phyloP scores from a whole-genome alignment of 495 filamentous ascomycete genomes.

The Astrothelium subdiscretum region DNA sequence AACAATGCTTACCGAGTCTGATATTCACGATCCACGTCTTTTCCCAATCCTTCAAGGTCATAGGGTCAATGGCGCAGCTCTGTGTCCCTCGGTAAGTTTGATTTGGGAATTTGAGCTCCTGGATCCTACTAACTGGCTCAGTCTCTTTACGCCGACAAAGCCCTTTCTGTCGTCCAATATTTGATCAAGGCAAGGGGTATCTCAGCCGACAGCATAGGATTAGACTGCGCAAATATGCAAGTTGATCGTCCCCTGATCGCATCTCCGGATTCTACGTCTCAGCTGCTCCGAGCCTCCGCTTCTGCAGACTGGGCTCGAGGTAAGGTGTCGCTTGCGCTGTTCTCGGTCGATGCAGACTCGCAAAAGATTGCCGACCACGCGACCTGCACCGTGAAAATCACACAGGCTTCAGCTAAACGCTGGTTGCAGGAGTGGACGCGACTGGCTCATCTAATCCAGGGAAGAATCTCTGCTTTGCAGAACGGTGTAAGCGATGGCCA shows the following conservation, averaged over 20 bases:
- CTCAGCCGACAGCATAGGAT: slow-evolving; percentile 39
- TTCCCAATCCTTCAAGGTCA: slow-evolving; percentile 2
- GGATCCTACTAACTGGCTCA: background rate
- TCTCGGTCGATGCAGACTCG: slow-evolving; percentile 34
- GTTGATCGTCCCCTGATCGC: slow-evolving; percentile 63
- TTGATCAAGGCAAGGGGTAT: slow-evolving; percentile 19
- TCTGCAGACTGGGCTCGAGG: slow-evolving; percentile 16
- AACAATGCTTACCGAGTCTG: slow-evolving; percentile 6
- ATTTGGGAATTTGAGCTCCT: background rate
- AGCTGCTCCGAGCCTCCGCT: slow-evolving; percentile 26
- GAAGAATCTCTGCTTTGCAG: slow-evolving; percentile 34
- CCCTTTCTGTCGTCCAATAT: slow-evolving; percentile 1
- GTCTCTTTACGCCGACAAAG: slow-evolving; percentile 9
- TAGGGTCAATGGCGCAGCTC: slow-evolving; percentile 1
- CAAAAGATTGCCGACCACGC: slow-evolving; percentile 41
- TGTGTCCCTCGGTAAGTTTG: slow-evolving; percentile 5
- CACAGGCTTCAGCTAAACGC: slow-evolving; percentile 6
- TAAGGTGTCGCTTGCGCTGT: slow-evolving; percentile 19
- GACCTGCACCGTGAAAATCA: slow-evolving; percentile 35
- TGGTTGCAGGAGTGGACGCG: slow-evolving; percentile 37
- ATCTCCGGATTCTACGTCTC: slow-evolving; percentile 32
- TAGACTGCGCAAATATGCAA: slow-evolving; percentile 52
- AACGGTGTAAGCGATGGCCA: slow-evolving; percentile 20
- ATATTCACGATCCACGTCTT: slow-evolving; percentile 1
- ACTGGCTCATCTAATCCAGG: slow-evolving; percentile 34